A percentile compares a stretch with the other conserved stretches of the same genome.
These are phyloP conservation scores for Leccinum colubrinum DNA, from an alignment of 1,284 basidiomycete species.

Conservation along the genomic window DNA sequence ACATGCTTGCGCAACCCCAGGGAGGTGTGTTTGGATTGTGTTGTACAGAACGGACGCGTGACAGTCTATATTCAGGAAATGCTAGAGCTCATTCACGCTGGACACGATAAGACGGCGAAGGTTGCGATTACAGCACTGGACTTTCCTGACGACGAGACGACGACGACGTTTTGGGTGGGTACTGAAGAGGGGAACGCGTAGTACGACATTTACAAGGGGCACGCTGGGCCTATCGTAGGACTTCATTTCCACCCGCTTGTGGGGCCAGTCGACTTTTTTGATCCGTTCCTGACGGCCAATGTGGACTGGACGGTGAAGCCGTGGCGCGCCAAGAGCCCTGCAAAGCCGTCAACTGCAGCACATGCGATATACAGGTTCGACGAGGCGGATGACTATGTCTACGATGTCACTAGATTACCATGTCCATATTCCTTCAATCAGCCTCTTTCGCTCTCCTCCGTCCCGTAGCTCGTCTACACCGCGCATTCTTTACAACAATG, in stretches of 20 bases:
- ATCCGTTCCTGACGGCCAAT: slow-evolving; percentile 88
- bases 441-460: neutral
- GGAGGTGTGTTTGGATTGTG: slow-evolving; percentile 37
- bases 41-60: neutral
- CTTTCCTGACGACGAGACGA: slow-evolving; percentile 86
- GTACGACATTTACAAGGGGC: slow-evolving; percentile 88
- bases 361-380: slow-evolving; percentile 88
- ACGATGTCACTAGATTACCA: slow-evolving; percentile 79
- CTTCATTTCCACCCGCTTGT: slow-evolving; percentile 91
- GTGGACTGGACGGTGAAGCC: slow-evolving; percentile 97
- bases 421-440: neutral
- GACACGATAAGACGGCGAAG: slow-evolving; percentile 93
- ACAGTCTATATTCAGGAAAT: slow-evolving; percentile 66
- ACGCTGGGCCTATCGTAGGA: slow-evolving; percentile 91
- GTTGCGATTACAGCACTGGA: slow-evolving; percentile 92
- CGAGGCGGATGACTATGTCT: slow-evolving; percentile 96
- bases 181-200: slow-evolving; percentile 97
- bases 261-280: slow-evolving; percentile 92
- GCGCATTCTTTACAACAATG: neutral
- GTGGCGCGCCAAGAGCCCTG: slow-evolving; percentile 78
- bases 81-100: slow-evolving; percentile 80
- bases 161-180: slow-evolving; percentile 87
- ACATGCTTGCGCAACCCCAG: slow-evolving; percentile 97
- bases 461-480: neutral
- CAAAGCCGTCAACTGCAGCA: slow-evolving; percentile 49